Percentiles rank a stretch among this genome's conserved stretches.
Conservation (phyloP, 2,329 filamentous ascomycete species). For the Myriosclerotinia curreyana region DNA sequence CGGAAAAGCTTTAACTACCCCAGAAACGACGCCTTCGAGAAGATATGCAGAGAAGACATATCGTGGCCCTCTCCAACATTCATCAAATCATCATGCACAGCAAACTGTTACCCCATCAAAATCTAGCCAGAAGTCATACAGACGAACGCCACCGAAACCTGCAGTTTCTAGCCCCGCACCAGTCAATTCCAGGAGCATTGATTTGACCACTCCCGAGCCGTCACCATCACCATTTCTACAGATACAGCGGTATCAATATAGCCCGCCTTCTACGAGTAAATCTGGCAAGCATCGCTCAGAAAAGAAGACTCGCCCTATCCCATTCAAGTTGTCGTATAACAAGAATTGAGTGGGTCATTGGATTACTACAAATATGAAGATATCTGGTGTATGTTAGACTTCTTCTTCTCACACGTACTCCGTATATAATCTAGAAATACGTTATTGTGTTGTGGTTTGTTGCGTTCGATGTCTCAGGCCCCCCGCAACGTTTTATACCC, state of each 20-base stretch:
- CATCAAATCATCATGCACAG: not conserved
- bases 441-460: not conserved
- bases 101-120: not conserved
- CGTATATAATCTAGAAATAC: not conserved
- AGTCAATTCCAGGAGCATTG: conserved; percentile 1
- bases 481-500: no score
- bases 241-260: not conserved
- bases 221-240: not conserved
- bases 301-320: not conserved
- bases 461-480: not conserved
- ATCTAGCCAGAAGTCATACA: not conserved
- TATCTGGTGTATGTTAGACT: not conserved
- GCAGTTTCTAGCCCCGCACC: not conserved
- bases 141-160: not conserved
- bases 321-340: not conserved
- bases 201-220: conserved; percentile 11
- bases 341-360: not conserved
- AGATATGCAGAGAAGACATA: not conserved
- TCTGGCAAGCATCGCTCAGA: not conserved
- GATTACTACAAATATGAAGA: not conserved
- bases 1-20: not conserved
- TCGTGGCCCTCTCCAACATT: not conserved
- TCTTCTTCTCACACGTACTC: no score
- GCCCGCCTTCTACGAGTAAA: conserved; percentile 8
- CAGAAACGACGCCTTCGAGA: not conserved